Percentiles rank a stretch among this genome's conserved stretches.
These are phyloP conservation scores for Candida lessepsii DNA, from an alignment of 805 yeast genomes.

Conservation along the genomic window DNA sequence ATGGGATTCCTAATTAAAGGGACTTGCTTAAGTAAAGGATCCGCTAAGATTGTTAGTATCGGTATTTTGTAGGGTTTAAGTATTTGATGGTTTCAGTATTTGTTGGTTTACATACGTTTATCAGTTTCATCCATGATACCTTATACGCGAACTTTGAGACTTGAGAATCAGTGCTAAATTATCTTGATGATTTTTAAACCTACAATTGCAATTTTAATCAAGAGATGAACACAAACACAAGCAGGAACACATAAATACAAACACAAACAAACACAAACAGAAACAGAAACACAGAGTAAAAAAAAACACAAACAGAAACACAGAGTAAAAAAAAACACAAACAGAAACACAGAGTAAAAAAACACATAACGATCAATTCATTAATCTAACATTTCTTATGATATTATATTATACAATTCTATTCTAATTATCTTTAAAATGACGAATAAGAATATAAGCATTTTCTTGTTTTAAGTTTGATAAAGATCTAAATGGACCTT, in stretches of 20 bases:
- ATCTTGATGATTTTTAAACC: no score
- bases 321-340: no score
- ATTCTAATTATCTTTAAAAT: slow-evolving; percentile 39
- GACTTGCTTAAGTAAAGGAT: slow-evolving; percentile 49
- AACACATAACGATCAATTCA: no score
- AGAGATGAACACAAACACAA: no score
- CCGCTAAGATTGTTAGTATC: slow-evolving; percentile 32
- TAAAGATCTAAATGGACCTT: slow-evolving; percentile 90
- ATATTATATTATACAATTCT: slow-evolving; percentile 4
- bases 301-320: no score
- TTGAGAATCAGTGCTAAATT: not conserved
- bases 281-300: no score
- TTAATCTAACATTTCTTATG: no score
- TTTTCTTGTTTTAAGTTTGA: slow-evolving; percentile 91
- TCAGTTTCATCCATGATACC: slow-evolving; percentile 13
- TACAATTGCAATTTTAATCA: no score
- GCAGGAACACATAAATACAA: no score
- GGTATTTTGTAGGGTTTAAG: not conserved
- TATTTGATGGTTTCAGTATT: not conserved
- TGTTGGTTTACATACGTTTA: slow-evolving; percentile 7
- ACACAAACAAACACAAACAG: no score
- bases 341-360: no score
- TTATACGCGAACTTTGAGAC: not conserved
- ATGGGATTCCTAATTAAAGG: slow-evolving; percentile 56
- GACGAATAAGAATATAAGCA: slow-evolving; percentile 86